Evolutionary conservation across 345 rosid species (phyloP).

Genomic region (Trapa incisa): DNA sequence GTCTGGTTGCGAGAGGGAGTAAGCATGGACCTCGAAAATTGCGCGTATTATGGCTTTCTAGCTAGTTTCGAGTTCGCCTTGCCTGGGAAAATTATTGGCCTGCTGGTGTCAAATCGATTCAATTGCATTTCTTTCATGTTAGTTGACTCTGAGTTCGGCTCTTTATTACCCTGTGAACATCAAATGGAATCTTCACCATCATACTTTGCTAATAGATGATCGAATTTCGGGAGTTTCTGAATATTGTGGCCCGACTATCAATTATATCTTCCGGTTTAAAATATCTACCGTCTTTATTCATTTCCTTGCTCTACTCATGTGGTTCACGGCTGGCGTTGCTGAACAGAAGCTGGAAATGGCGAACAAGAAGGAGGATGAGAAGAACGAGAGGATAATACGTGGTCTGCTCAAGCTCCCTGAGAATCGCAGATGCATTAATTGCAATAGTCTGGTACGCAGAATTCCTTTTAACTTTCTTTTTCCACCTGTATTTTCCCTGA

Average conservation of each 20-base stretch:
- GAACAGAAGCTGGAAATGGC: constrained; percentile 9
- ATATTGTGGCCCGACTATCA: neutral
- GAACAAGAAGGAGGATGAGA: constrained; percentile 66
- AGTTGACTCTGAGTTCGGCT: neutral
- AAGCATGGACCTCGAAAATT: neutral
- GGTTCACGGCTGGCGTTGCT: neutral
- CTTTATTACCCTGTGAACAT: neutral
- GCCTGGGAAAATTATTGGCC: neutral
- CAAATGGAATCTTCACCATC: neutral
- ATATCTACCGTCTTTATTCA: neutral
- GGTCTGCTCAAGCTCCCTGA: constrained; percentile 78
- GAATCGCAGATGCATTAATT: constrained; percentile 84
- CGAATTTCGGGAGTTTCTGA: neutral
- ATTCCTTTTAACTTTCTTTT: neutral
- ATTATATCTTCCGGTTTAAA: neutral
- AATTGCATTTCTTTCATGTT: neutral
- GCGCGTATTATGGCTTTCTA: neutral
- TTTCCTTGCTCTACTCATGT: constrained; percentile 1
- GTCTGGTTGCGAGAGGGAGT: neutral
- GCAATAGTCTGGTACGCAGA: constrained; percentile 68
- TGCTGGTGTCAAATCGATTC: neutral
- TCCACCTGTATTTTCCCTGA: neutral
- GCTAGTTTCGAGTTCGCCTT: neutral
- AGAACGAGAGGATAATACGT: constrained; percentile 67
- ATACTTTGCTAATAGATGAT: neutral